Evolutionary conservation across 2,329 filamentous ascomycete species (phyloP).

Genomic region (Hypoxylon sp.): DNA sequence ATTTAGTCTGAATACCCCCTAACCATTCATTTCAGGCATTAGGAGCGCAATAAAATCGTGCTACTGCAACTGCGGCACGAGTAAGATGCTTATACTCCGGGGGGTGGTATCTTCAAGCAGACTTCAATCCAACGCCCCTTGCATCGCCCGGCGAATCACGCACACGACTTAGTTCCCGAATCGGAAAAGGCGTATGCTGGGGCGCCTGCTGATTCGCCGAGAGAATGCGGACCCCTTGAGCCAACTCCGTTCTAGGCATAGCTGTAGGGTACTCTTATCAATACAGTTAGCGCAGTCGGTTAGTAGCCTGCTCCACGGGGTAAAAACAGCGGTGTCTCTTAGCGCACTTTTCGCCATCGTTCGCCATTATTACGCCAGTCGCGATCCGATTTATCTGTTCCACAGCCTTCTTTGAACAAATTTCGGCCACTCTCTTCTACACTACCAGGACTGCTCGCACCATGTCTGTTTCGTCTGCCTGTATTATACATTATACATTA

Average conservation of each 20-base stretch:
- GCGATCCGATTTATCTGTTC: conserved; percentile 32
- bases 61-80: conserved; percentile 31
- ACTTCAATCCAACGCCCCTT: conserved; percentile 21
- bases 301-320: conserved; percentile 33
- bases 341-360: conserved; percentile 42
- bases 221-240: background rate
- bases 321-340: conserved; percentile 39
- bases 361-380: conserved; percentile 45
- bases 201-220: conserved; percentile 15
- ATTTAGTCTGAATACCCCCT: conserved; percentile 32
- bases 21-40: conserved; percentile 35
- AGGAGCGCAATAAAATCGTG: conserved; percentile 25
- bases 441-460: no score
- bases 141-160: conserved; percentile 38
- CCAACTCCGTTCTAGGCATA: conserved; percentile 21
- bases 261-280: conserved; percentile 41
- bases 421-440: conserved; percentile 1
- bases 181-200: conserved; percentile 27
- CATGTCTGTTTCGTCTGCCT: conserved; percentile 13
- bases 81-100: conserved; percentile 17
- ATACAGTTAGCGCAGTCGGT: conserved; percentile 2
- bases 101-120: conserved; percentile 27
- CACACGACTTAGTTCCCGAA: conserved; percentile 33
- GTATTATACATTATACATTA: background rate
- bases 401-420: conserved; percentile 26